Evolutionary conservation across 2,329 filamentous ascomycete species (phyloP).

Genomic region (Penicillium expansum): DNA sequence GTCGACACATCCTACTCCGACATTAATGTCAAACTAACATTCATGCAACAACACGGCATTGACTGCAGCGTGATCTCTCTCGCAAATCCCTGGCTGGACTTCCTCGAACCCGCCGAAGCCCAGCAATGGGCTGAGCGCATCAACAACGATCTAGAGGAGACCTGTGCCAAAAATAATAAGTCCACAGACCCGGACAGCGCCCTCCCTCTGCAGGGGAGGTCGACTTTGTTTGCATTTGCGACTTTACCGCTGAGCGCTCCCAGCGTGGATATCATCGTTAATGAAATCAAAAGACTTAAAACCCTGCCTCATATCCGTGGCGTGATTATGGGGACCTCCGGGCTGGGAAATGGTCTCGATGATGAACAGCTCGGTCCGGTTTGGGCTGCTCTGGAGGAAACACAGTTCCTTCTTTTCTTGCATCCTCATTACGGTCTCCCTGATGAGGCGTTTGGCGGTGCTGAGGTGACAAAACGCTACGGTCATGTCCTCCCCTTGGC

Average conservation of each 20-base stretch:
- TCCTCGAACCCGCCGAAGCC: slow-evolving; percentile 62
- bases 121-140: slow-evolving; percentile 63
- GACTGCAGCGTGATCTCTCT: slow-evolving; percentile 81
- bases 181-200: slow-evolving; percentile 19
- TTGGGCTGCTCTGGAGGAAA: slow-evolving; percentile 65
- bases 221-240: slow-evolving; percentile 77
- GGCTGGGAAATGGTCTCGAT: slow-evolving; percentile 76
- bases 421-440: slow-evolving; percentile 92
- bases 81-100: slow-evolving; percentile 93
- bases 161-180: slow-evolving; percentile 57
- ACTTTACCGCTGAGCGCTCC: slow-evolving; percentile 73
- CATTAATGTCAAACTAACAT: slow-evolving; percentile 73
- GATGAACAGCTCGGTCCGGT: slow-evolving; percentile 71
- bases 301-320: slow-evolving; percentile 69
- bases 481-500: slow-evolving; percentile 85
- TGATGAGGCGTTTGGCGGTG: slow-evolving; percentile 75
- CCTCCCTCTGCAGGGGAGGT: slow-evolving; percentile 48
- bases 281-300: slow-evolving; percentile 62
- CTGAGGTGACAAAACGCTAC: slow-evolving; percentile 66
- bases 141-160: slow-evolving; percentile 72
- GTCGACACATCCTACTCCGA: slow-evolving; percentile 82
- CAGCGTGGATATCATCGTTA: slow-evolving; percentile 56
- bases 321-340: slow-evolving; percentile 84
- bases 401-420: slow-evolving; percentile 69
- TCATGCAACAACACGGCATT: slow-evolving; percentile 84